Base-by-base conservation (phyloP, 164 flowering plant species). In the Umbellularia californica region DNA sequence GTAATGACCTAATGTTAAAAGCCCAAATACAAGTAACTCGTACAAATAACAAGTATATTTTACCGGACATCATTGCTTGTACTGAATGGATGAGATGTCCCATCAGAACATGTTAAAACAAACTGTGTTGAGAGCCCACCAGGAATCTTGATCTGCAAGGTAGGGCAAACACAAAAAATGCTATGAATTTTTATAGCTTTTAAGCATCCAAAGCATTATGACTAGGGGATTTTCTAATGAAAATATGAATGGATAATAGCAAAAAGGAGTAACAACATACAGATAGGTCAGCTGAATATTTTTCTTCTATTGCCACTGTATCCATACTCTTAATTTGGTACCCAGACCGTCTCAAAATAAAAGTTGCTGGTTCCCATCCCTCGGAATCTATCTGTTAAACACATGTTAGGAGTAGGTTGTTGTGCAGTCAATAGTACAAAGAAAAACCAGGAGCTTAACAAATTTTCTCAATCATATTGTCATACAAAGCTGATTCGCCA, bases 61-160 rank as follows among this genome's bases (percentile, higher is more conserved):
- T 85, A 95, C 97, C 97, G 74, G 69, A 91, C 85, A 77, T 87
- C 88, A 70, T 80, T 76, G 70, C 81, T 68, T n/a, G 97, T 84
- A 73, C 81, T 87, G 60, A 91, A 84, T 58, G 94, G 93, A 82
- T 84, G 81, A 68, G 95, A 90, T 60, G 92, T 88, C 23, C 97
- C 94, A 84, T 90, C 83, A 15, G 90, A 78, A 80, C 88, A 84
- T 68, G 88, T 89, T 76, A 95, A 76, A 74, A 93, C 94, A 85
- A 93, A 91, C 65, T 93, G 97, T 30, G 94, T 71, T 76, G 97
- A 88, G 50, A 86, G 81, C 35, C 98, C 97, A 78, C 81, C 70
- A 20, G 98, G 97, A 78, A 95, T 77, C 81, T 88, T 92, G 72
- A 93, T 88, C 98, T 95, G 95, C 81, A 82, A 76, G 30, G 72